Conservation (phyloP, 768 basidiomycete genomes). For the Panaeolus papilionaceus region DNA sequence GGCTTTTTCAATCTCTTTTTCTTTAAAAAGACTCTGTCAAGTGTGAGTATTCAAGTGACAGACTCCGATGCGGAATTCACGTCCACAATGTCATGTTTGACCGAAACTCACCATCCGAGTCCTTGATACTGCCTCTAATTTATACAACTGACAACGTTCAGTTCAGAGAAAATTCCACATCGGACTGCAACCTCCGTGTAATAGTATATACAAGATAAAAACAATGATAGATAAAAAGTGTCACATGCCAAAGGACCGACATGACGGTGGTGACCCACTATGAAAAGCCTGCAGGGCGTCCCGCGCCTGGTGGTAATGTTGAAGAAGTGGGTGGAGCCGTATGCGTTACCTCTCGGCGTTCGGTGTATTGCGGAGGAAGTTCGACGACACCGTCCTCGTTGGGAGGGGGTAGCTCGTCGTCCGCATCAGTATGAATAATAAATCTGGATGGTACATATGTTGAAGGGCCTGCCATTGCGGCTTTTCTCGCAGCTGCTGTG, state of each 20-base stretch:
- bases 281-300: conserved; percentile 22
- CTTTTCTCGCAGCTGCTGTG: conserved; percentile 56
- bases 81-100: not conserved
- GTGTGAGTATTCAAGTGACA: not conserved
- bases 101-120: too few species aligned
- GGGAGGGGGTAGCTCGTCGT: conserved; percentile 53
- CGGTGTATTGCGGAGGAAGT: conserved; percentile 78
- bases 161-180: not conserved
- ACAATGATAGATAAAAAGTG: conserved; percentile 7
- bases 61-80: not conserved
- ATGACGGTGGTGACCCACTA: not conserved
- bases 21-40: not conserved
- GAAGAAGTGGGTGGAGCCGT: not conserved
- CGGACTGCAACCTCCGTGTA: not conserved
- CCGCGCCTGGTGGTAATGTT: conserved; percentile 19
- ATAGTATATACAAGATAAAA: conserved; percentile 7
- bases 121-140: too few species aligned
- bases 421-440: conserved; percentile 73
- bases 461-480: conserved; percentile 55
- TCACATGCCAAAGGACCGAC: not conserved
- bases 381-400: conserved; percentile 65
- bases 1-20: too few species aligned
- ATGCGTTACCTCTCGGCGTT: conserved; percentile 42
- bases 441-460: conserved; percentile 56
- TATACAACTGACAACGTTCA: not conserved